phyloP scores from a whole-genome alignment of 78 protist genomes.

The Cavenderia fasciculata region DNA sequence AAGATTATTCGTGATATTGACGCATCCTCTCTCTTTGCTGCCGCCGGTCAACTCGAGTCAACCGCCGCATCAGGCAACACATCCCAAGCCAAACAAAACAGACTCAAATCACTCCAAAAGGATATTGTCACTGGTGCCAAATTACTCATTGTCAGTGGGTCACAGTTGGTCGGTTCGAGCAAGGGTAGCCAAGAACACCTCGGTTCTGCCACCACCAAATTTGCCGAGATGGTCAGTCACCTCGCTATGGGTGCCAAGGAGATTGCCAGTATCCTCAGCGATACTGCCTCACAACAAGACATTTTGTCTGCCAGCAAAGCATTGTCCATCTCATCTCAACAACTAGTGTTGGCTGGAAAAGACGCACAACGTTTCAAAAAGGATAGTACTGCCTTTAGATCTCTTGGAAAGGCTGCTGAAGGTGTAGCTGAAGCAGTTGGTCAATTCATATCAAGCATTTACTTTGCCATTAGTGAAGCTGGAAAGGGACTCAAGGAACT shows the following conservation, averaged over 20 bases:
- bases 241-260: conserved; percentile 37
- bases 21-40: conserved; percentile 70
- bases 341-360: conserved; percentile 68
- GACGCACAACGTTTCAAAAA: conserved; percentile 86
- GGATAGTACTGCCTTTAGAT: conserved; percentile 70
- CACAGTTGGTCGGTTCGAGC: conserved; percentile 75
- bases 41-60: conserved; percentile 80
- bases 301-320: conserved; percentile 72
- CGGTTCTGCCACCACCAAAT: conserved; percentile 70
- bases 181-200: conserved; percentile 70
- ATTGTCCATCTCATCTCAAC: conserved; percentile 60
- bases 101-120: conserved; percentile 52
- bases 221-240: conserved; percentile 33
- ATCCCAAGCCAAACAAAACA: background rate
- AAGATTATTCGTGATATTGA: conserved; percentile 73
- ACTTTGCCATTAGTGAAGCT: conserved; percentile 72
- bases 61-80: background rate
- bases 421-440: conserved; percentile 80
- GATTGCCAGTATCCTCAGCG: conserved; percentile 33
- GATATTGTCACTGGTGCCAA: conserved; percentile 62
- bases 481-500: conserved; percentile 79
- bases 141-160: conserved; percentile 37
- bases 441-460: conserved; percentile 28
- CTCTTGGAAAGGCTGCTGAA: conserved; percentile 75
- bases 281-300: conserved; percentile 62